phyloP scores from a whole-genome alignment of 495 filamentous ascomycete species.

The Chaetomium tenue region DNA sequence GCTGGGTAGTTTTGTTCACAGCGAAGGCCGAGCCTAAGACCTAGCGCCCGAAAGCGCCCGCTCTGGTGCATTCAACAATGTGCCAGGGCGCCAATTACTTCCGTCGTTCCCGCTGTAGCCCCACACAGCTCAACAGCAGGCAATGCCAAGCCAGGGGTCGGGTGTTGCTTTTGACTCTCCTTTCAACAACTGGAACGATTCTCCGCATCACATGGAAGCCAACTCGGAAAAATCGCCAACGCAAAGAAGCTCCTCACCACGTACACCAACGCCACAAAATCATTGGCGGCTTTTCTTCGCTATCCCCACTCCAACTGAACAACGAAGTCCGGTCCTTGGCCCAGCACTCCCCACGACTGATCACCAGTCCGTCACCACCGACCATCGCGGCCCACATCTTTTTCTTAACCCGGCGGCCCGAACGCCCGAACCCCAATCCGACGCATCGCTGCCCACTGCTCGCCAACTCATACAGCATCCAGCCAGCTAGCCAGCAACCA shows the following conservation, averaged over 20 bases:
- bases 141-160: background rate
- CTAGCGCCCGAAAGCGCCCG: constrained; percentile 12
- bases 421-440: background rate
- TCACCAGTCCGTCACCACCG: background rate
- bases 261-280: background rate
- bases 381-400: constrained; percentile 17
- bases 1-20: background rate
- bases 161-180: background rate
- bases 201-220: background rate
- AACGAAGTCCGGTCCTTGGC: background rate
- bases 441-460: background rate
- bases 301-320: background rate
- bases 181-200: background rate
- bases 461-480: background rate
- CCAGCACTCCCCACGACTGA: background rate
- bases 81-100: constrained; percentile 14
- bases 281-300: background rate
- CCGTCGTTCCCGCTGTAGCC: constrained; percentile 12
- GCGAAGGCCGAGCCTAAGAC: background rate
- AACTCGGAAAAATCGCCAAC: background rate
- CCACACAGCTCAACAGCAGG: constrained; percentile 11
- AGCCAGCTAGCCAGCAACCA: constrained; percentile 23
- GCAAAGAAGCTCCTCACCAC: background rate
- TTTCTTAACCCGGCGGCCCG: background rate
- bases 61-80: background rate